A percentile compares a stretch with the other conserved stretches of the same genome.
These are phyloP conservation scores for Monilinia vaccinii-corymbosi DNA, from an alignment of 2,329 filamentous ascomycete genomes.

Conservation along the genomic window DNA sequence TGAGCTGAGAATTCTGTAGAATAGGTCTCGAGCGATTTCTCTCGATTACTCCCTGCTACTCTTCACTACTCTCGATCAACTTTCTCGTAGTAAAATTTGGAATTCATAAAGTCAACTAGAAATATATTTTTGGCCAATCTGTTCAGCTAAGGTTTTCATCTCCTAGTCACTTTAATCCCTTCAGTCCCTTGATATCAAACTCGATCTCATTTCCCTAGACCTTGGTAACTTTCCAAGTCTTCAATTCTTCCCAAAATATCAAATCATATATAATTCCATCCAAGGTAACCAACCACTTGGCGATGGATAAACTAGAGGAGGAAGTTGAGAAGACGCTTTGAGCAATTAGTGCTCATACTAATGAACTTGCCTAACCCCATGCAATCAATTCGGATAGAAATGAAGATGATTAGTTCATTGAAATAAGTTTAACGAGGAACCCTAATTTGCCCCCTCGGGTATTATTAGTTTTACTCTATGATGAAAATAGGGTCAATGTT, in stretches of 20 bases:
- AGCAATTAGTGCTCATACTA: background rate
- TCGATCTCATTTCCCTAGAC: background rate
- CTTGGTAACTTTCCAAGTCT: background rate
- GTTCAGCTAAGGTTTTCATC: background rate
- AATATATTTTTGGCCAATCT: too few species aligned
- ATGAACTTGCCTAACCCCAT: background rate
- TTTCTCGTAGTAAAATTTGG: background rate
- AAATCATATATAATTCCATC: background rate
- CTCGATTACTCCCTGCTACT: too few species aligned
- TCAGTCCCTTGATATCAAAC: background rate
- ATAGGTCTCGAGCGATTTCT: background rate
- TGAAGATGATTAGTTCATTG: background rate
- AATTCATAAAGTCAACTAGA: too few species aligned
- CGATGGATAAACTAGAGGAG: background rate
- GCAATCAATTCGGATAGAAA: background rate
- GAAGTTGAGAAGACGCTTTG: background rate
- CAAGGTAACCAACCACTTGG: background rate
- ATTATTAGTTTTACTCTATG: background rate
- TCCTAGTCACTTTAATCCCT: background rate
- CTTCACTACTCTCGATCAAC: background rate
- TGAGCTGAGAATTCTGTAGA: background rate
- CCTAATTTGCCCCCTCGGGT: background rate
- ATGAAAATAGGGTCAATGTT: background rate
- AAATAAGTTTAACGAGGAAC: background rate
- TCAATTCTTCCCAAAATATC: background rate